Base-by-base conservation (phyloP, 257 asterid genomes). In the Jacaranda mimosifolia region DNA sequence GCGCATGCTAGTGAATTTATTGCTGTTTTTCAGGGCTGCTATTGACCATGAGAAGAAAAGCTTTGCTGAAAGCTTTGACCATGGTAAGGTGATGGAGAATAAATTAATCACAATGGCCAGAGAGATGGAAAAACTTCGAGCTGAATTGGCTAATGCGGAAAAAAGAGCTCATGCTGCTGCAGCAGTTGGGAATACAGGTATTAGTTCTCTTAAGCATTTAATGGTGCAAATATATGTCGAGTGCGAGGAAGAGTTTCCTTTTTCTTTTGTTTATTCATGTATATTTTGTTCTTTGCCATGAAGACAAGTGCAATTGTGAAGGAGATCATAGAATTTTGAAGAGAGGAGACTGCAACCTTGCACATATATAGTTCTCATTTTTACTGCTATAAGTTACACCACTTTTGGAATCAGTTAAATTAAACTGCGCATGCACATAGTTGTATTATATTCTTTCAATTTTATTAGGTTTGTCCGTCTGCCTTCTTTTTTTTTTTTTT, bases 51-150 rank as follows among this genome's bases (percentile, higher is more conserved):
- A 94, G 91, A 95, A 95, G 87, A 95, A 91, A 83, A 92, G 94
- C 38, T 91, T 91, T 82, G 89, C 96, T 4, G 98, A 93, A 73
- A 95, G 94, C 90, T 91, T 87, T 80, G 99, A 95, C 51, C 96
- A 93, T 80, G 98, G 99, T 58, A 91, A 90, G 87, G 81, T 78
- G 58, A 95, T 95, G 99, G 96, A 95, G 91, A 87, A 82, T 81
- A 95, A 95, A 72, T 86, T 95, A 63, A 75, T 91, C 51, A 62
- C 97, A 52, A 91, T 95, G 98, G 91, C 94, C 12, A 81, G 97
- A 63, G 99, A 95, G 87, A 81, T 92, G 91, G 99, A 95, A 80
- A 95, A 90, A 80, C 97, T 95, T 77, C 91, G 97, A 76, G 98
- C 98, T 12, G 98, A 93, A 90, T 83, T 93, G 91, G 94, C 96